Conservation (phyloP, 1,139 yeast genomes). For the Magnusiomyces suaveolens region DNA sequence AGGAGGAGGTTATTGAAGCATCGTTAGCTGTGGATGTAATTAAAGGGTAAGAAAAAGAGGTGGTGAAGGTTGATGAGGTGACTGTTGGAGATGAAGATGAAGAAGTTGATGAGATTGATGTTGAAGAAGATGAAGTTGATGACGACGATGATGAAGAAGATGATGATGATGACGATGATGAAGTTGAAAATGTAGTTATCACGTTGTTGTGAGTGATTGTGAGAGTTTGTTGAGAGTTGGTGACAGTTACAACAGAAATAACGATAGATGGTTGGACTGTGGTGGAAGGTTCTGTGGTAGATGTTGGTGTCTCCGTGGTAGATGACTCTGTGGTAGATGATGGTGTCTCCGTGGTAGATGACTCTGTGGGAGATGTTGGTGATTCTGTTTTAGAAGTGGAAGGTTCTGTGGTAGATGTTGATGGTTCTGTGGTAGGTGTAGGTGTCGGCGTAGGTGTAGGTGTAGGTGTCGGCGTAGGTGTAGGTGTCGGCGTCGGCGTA, state of each 20-base stretch:
- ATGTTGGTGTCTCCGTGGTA: constrained; percentile 5
- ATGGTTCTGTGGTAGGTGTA: constrained; percentile 1
- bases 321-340: background rate
- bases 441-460: background rate
- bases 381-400: background rate
- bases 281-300: background rate
- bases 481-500: background rate
- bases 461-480: background rate
- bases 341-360: background rate
- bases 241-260: constrained; percentile 21
- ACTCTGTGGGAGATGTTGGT: background rate
- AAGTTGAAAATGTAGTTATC: constrained; percentile 6
- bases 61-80: constrained; percentile 22
- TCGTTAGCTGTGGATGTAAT: too few species aligned
- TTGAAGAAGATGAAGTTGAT: constrained; percentile 10
- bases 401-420: constrained; percentile 3
- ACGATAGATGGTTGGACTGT: constrained; percentile 11
- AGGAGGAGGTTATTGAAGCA: too few species aligned
- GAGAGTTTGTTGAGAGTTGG: constrained; percentile 18
- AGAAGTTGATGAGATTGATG: constrained; percentile 3
- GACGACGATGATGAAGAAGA: constrained; percentile 11
- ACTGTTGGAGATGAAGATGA: constrained; percentile 22
- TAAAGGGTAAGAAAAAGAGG: constrained; percentile 7
- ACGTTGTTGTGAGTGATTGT: constrained; percentile 14
- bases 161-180: constrained; percentile 12